These are phyloP conservation scores for Clathrospora elynae DNA, from an alignment of 2,329 filamentous ascomycete genomes.

Conservation along the genomic window DNA sequence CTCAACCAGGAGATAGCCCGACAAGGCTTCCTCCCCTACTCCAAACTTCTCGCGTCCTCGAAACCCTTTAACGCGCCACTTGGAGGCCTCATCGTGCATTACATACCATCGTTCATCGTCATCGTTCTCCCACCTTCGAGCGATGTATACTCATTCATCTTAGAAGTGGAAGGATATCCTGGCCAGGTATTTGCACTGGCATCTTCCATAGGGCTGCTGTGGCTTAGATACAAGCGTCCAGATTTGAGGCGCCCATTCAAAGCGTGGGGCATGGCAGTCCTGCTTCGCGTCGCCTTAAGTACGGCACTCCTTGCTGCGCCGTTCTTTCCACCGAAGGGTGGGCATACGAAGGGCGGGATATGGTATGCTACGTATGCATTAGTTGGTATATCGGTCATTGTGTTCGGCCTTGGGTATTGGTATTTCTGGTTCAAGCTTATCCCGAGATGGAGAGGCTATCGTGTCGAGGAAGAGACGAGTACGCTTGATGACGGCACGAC, in stretches of 20 bases:
- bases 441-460: slow-evolving; percentile 64
- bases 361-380: slow-evolving; percentile 61
- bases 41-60: slow-evolving; percentile 65
- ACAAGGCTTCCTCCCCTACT: slow-evolving; percentile 71
- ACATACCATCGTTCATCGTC: slow-evolving; percentile 69
- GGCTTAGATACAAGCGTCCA: slow-evolving; percentile 64
- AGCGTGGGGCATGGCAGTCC: slow-evolving; percentile 66
- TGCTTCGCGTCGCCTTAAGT: slow-evolving; percentile 60
- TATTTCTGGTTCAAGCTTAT: slow-evolving; percentile 67
- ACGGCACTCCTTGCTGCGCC: slow-evolving; percentile 63
- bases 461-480: slow-evolving; percentile 64
- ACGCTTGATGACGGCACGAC: slow-evolving; percentile 69
- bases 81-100: slow-evolving; percentile 71
- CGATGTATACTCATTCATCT: slow-evolving; percentile 73
- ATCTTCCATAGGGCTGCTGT: slow-evolving; percentile 62
- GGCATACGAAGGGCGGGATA: slow-evolving; percentile 36
- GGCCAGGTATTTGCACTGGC: slow-evolving; percentile 65
- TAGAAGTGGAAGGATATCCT: slow-evolving; percentile 73
- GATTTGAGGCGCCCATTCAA: slow-evolving; percentile 68
- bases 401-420: slow-evolving; percentile 69
- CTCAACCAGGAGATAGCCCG: slow-evolving; percentile 74
- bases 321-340: slow-evolving; percentile 62
- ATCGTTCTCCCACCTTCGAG: slow-evolving; percentile 68
- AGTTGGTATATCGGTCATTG: slow-evolving; percentile 58
- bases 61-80: slow-evolving; percentile 70